Base-by-base conservation (phyloP, 176 grass and related monocot species). In the Aegilops tauschii region DNA sequence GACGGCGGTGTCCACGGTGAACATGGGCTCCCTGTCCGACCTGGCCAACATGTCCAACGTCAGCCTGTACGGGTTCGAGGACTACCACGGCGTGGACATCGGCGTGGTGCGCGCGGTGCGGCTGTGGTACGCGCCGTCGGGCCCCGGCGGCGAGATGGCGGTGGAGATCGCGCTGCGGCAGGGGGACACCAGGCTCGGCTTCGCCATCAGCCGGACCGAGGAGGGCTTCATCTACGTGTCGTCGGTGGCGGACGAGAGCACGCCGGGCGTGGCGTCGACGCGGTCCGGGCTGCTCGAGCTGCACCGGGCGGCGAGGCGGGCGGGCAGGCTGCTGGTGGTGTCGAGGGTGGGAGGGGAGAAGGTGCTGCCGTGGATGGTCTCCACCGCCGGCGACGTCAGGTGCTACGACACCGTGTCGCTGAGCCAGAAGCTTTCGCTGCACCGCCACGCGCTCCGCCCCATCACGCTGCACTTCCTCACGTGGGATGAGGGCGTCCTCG, bases 71-170 rank as follows among this genome's bases (percentile, higher is more conserved):
- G 89, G 97, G 9, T 99, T 99, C 68, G 94, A 99, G 91, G 97
- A 99, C 82, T 99, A 99, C 89, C 97, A 99, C 39, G 94, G 97
- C 40, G 83, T 99, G 67, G 94, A 99, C 87, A 95, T 99, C 67
- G 94, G 94, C 77, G 89, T 99, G 61, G 89, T 95, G 0, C 78
- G 92, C 16, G 89, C 94, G 0, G 90, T 93, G 62, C 87, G 92
- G 69, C 81, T 97, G 62, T 99, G 97, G 97, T 97, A 99, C 90
- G 65, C 90, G 6, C 81, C 90, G 12, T 68, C 18, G 74, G 74
- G 74, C 4, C 27, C 62, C 25, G 90, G 90, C 1, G 90, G 90
- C 12, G 97, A 99, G 88, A 77, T 77, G 63, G 71, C 83, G 69
- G 21, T 97, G 67, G 92, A 99, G 85, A 91, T 99, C 58, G 92